Conservation (phyloP, 2,329 filamentous ascomycete species). For the Juglanconis juglandina region DNA sequence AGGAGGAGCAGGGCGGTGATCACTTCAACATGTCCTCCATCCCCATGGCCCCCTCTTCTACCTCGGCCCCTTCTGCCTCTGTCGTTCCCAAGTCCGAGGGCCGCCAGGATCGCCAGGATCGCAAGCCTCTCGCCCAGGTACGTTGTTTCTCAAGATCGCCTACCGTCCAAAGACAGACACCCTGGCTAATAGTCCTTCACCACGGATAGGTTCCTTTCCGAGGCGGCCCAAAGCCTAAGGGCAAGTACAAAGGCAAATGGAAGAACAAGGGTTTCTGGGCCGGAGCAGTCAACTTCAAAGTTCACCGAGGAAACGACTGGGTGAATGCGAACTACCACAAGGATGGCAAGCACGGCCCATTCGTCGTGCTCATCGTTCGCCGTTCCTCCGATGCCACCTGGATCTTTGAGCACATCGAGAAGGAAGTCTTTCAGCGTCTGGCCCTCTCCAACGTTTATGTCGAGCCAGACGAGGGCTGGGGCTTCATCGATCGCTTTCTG, state of each 20-base stretch:
- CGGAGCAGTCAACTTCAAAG: background rate
- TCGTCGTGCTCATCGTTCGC: background rate
- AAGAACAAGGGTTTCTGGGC: no score
- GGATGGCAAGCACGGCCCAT: background rate
- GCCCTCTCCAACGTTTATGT: slow-evolving; percentile 1
- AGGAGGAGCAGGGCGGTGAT: background rate
- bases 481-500: slow-evolving; percentile 7
- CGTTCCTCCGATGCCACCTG: background rate
- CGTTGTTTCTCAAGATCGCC: no score
- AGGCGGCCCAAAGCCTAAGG: no score
- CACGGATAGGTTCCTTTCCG: no score
- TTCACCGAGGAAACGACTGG: background rate
- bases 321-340: slow-evolving; percentile 2
- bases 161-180: no score
- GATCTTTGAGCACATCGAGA: background rate
- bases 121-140: no score
- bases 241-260: no score
- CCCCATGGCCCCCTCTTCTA: background rate
- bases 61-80: background rate
- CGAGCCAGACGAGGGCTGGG: background rate
- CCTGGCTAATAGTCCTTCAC: no score
- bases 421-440: slow-evolving; percentile 9
- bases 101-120: no score
- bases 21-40: background rate
- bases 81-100: no score